phyloP scores from a whole-genome alignment of 1,284 basidiomycete species.

The Leccinum solheimii region DNA sequence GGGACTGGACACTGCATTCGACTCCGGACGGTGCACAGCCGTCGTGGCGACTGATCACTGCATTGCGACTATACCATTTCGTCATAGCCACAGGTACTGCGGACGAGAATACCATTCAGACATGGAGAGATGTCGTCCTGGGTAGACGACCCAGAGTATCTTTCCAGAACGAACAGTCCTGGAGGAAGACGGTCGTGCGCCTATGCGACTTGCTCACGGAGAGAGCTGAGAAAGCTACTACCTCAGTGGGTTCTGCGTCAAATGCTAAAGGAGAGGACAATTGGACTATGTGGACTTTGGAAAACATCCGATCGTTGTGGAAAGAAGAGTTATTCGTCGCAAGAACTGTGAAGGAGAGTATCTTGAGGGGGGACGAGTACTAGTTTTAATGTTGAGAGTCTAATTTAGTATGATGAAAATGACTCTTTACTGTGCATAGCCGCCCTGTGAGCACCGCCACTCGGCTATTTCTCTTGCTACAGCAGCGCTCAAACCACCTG shows the following conservation, averaged over 20 bases:
- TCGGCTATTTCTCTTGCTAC: not conserved
- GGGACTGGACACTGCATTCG: conserved; percentile 74
- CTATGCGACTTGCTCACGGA: conserved; percentile 40
- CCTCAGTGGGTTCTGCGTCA: not conserved
- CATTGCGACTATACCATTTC: conserved; percentile 63
- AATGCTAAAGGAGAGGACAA: not conserved
- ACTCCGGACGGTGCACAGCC: conserved; percentile 62
- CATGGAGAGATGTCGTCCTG: conserved; percentile 57
- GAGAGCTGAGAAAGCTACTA: conserved; percentile 31
- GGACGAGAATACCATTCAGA: conserved; percentile 37
- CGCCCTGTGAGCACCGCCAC: conserved; percentile 18
- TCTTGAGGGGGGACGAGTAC: conserved; percentile 39
- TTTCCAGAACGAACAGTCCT: conserved; percentile 46
- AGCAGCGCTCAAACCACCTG: not conserved
- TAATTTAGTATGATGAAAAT: not conserved
- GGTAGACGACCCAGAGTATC: conserved; percentile 48
- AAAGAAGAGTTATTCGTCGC: conserved; percentile 57
- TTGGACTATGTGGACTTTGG: conserved; percentile 37
- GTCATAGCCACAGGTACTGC: conserved; percentile 28
- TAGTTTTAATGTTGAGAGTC: not conserved
- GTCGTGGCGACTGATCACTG: conserved; percentile 73
- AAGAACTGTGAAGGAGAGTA: conserved; percentile 43
- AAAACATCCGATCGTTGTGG: conserved; percentile 40
- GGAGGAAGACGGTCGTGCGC: conserved; percentile 35
- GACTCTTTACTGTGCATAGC: not conserved